phyloP scores from a whole-genome alignment of 2,329 filamentous ascomycete species.

The Claviceps sp. region DNA sequence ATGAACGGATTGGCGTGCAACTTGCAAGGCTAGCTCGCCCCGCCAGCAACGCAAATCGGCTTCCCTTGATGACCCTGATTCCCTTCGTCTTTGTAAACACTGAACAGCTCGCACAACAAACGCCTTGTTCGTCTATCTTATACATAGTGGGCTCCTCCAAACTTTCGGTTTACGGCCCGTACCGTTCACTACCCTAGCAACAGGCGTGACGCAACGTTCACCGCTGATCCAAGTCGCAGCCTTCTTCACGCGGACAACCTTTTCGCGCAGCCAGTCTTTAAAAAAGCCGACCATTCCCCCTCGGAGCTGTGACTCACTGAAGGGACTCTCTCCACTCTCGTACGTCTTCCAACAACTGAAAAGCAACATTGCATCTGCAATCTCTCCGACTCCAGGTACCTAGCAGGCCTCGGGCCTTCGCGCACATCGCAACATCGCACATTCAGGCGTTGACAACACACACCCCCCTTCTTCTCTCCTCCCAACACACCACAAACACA shows the following conservation, averaged over 20 bases:
- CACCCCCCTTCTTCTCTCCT: not conserved
- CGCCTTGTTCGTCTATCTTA: not conserved
- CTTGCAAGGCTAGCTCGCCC: not conserved
- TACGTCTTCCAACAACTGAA: not conserved
- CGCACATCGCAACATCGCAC: not conserved
- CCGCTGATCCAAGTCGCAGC: conserved; percentile 2
- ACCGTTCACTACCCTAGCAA: not conserved
- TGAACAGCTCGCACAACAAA: not conserved
- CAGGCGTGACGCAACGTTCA: not conserved
- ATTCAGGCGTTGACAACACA: conserved; percentile 15
- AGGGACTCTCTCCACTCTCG: not conserved
- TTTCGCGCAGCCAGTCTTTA: not conserved
- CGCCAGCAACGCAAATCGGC: conserved; percentile 1
- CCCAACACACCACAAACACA: not conserved
- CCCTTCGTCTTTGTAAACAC: not conserved
- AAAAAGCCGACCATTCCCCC: not conserved
- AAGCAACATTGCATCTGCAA: not conserved
- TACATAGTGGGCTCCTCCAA: not conserved
- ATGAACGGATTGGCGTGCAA: not conserved
- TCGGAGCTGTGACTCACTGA: not conserved
- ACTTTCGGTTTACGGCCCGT: conserved; percentile 1
- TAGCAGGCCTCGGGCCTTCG: not conserved
- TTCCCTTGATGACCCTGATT: not conserved
- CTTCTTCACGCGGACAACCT: not conserved
- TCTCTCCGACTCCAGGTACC: not conserved